phyloP scores from a whole-genome alignment of 163 green algal species.

The Scenedesmus sp. region DNA sequence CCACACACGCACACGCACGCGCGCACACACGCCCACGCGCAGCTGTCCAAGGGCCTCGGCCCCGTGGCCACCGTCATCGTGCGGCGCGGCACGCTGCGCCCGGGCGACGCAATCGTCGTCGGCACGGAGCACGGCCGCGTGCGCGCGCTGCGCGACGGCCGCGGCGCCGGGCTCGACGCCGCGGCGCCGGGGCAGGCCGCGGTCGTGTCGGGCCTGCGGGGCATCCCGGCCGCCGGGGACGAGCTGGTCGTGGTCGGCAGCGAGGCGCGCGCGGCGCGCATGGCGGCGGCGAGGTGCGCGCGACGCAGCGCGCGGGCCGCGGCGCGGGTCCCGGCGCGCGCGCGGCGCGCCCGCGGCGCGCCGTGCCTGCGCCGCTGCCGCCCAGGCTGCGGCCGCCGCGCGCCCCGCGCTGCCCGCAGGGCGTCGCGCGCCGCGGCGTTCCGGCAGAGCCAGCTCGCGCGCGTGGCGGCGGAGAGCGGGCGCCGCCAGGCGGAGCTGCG shows the following conservation, averaged over 20 bases:
- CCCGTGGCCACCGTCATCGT: slow-evolving; percentile 84
- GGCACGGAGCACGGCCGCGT: slow-evolving; percentile 78
- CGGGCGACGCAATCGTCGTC: slow-evolving; percentile 82
- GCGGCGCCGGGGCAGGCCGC: slow-evolving; percentile 54
- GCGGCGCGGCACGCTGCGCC: slow-evolving; percentile 53
- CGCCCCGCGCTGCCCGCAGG: too few relatives aligned
- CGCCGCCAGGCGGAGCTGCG: slow-evolving; percentile 23
- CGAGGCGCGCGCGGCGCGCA: slow-evolving; percentile 67
- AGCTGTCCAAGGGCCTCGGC: slow-evolving; percentile 82
- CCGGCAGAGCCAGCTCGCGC: slow-evolving; percentile 49
- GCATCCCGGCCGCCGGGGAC: slow-evolving; percentile 87
- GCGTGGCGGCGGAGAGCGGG: slow-evolving; percentile 43
- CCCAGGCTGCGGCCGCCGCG: too few relatives aligned
- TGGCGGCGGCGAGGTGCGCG: slow-evolving; percentile 70
- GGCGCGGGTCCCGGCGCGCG: too few relatives aligned
- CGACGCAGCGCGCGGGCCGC: too few relatives aligned
- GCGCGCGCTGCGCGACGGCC: slow-evolving; percentile 57
- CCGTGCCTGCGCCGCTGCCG: too few relatives aligned
- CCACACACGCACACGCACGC: too few relatives aligned
- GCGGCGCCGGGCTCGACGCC: slow-evolving; percentile 15
- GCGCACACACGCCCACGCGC: too few relatives aligned
- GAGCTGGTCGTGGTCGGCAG: slow-evolving; percentile 67
- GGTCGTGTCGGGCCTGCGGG: slow-evolving; percentile 69
- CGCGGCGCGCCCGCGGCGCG: too few relatives aligned
- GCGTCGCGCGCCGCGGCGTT: slow-evolving; percentile 55